Conservation (phyloP, 768 basidiomycete species). For the Strobilomyces echinocephalus region DNA sequence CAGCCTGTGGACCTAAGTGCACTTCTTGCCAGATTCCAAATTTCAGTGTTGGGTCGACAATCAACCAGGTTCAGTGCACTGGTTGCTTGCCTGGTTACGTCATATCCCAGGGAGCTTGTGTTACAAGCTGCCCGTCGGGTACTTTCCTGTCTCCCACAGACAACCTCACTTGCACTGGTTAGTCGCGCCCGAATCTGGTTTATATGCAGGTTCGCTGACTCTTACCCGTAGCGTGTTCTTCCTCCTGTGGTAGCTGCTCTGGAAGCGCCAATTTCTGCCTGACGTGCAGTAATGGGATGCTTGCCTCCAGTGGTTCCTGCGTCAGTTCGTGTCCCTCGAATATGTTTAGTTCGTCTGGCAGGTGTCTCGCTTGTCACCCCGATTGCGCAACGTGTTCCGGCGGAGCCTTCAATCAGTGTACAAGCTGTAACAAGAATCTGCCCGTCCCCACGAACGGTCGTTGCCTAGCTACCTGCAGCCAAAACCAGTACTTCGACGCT, state of each 20-base stretch:
- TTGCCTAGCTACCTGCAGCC: slow-evolving; percentile 73
- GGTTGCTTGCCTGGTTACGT: slow-evolving; percentile 75
- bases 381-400: slow-evolving; percentile 85
- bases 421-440: slow-evolving; percentile 57
- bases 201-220: slow-evolving; percentile 6
- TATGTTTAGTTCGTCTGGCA: slow-evolving; percentile 58
- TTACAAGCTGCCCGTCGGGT: slow-evolving; percentile 66
- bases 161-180: slow-evolving; percentile 71
- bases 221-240: slow-evolving; percentile 52
- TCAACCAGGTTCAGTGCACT: slow-evolving; percentile 66
- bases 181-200: slow-evolving; percentile 22
- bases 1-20: slow-evolving; percentile 82
- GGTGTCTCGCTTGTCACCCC: slow-evolving; percentile 75
- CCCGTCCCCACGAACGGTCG: slow-evolving; percentile 74
- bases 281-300: slow-evolving; percentile 59
- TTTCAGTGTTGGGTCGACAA: slow-evolving; percentile 64
- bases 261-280: slow-evolving; percentile 68
- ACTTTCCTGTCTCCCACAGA: slow-evolving; percentile 69
- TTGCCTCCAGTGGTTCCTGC: slow-evolving; percentile 72
- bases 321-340: slow-evolving; percentile 69
- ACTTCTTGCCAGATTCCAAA: slow-evolving; percentile 70
- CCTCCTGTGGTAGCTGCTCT: slow-evolving; percentile 67
- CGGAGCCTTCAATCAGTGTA: slow-evolving; percentile 73
- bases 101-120: slow-evolving; percentile 65
- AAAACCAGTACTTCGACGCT: slow-evolving; percentile 67